Conservation (phyloP, 106 monocot species). For the Dendrobium nobile region DNA sequence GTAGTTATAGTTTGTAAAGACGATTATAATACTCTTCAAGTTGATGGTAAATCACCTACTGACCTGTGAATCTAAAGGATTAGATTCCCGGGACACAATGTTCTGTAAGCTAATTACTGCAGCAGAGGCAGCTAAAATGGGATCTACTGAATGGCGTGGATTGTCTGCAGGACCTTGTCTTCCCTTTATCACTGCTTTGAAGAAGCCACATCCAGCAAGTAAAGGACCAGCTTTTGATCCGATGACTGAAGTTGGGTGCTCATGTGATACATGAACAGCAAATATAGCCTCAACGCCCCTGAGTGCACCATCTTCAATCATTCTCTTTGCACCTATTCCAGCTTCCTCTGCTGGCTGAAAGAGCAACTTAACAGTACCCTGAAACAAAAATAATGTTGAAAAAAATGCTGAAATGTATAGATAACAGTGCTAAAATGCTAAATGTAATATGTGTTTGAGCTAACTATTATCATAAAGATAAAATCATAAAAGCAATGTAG, state of each 20-base stretch:
- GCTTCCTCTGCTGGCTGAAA: slow-evolving; percentile 94
- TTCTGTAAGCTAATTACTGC: slow-evolving; percentile 61
- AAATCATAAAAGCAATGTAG: background rate
- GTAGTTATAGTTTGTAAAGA: background rate
- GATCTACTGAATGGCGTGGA: slow-evolving; percentile 23
- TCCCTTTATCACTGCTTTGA: slow-evolving; percentile 47
- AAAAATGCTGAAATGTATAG: background rate
- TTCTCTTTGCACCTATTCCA: slow-evolving; percentile 70
- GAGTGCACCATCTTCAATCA: slow-evolving; percentile 83
- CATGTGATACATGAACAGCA: slow-evolving; percentile 58
- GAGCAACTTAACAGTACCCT: slow-evolving; percentile 86
- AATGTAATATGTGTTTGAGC: background rate
- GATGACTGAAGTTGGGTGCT: slow-evolving; percentile 41
- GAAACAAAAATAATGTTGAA: background rate
- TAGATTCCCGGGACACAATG: slow-evolving; percentile 74
- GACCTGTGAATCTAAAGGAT: slow-evolving; percentile 84
- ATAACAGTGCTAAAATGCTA: background rate
- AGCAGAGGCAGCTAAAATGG: slow-evolving; percentile 64
- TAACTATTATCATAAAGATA: background rate
- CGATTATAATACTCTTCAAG: background rate
- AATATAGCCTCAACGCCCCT: slow-evolving; percentile 71
- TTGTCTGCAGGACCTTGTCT: slow-evolving; percentile 17
- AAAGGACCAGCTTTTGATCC: slow-evolving; percentile 64
- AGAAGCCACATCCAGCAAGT: slow-evolving; percentile 86
- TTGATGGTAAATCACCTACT: background rate